Percentiles rank a stretch among this genome's conserved stretches.
These are phyloP conservation scores for Flaveria brownii DNA, from an alignment of 129 eudicot species.

Conservation along the genomic window DNA sequence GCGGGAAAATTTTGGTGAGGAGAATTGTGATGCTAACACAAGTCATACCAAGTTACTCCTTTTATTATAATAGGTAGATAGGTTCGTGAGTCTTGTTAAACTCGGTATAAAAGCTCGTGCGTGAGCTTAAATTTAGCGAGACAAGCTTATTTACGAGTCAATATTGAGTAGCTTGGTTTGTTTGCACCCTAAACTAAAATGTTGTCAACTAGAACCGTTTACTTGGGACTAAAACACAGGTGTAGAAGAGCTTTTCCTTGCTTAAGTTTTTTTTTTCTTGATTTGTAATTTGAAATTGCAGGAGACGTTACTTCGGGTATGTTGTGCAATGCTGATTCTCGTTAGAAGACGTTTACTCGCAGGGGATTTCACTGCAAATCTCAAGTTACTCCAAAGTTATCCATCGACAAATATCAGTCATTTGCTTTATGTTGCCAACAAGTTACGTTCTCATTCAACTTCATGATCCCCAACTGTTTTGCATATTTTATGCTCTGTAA, in stretches of 20 bases:
- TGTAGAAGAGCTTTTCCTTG: background rate
- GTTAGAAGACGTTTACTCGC: constrained; percentile 91
- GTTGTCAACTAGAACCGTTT: too few relatives aligned
- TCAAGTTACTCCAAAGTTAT: constrained; percentile 89
- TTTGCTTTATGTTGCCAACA: constrained; percentile 89
- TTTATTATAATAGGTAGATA: too few relatives aligned
- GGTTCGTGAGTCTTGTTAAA: too few relatives aligned
- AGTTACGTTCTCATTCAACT: constrained; percentile 53
- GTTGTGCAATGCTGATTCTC: constrained; percentile 94
- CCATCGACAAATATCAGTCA: constrained; percentile 89
- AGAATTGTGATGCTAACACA: too few relatives aligned
- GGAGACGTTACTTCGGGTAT: constrained; percentile 89
- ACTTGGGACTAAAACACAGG: background rate
- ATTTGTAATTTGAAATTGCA: constrained; percentile 37
- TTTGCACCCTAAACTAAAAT: too few relatives aligned
- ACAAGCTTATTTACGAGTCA: too few relatives aligned
- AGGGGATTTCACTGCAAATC: constrained; percentile 97
- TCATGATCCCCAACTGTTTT: constrained; percentile 27
- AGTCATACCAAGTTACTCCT: too few relatives aligned
- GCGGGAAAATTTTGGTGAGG: too few relatives aligned
- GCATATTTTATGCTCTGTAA: constrained; percentile 36
- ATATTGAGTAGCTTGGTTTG: too few relatives aligned
- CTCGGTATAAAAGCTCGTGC: too few relatives aligned
- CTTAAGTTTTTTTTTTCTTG: background rate
- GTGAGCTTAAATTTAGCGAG: too few relatives aligned